A percentile compares a stretch with the other conserved stretches of the same genome.
phyloP scores from a whole-genome alignment of 2,329 filamentous ascomycete genomes.

The Sporothrix protearum region DNA sequence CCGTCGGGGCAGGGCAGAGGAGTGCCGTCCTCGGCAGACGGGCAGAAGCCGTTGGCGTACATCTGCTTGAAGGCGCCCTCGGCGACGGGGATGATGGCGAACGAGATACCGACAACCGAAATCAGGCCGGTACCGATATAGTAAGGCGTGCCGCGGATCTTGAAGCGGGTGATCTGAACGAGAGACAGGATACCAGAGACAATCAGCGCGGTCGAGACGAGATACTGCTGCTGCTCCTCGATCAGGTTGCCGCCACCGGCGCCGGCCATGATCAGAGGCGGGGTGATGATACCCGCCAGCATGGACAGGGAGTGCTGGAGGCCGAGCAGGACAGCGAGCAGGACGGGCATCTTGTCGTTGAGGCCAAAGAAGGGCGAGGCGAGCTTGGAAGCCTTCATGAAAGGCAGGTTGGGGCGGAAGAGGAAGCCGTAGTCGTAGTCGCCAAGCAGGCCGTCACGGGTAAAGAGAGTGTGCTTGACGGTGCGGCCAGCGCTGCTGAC shows the following conservation, averaged over 20 bases:
- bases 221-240: slow-evolving; percentile 63
- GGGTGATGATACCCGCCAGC: slow-evolving; percentile 72
- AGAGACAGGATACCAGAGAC: slow-evolving; percentile 71
- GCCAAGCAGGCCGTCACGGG: slow-evolving; percentile 71
- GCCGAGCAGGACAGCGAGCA: slow-evolving; percentile 70
- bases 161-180: slow-evolving; percentile 74
- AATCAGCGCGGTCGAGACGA: slow-evolving; percentile 74
- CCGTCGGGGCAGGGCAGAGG: slow-evolving; percentile 70
- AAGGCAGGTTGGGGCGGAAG: slow-evolving; percentile 78
- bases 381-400: slow-evolving; percentile 60
- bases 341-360: slow-evolving; percentile 70
- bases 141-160: slow-evolving; percentile 66
- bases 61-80: slow-evolving; percentile 70
- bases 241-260: slow-evolving; percentile 61
- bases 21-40: slow-evolving; percentile 57
- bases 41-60: slow-evolving; percentile 70
- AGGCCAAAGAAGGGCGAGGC: slow-evolving; percentile 82
- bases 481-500: slow-evolving; percentile 36
- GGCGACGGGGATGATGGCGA: slow-evolving; percentile 71
- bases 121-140: slow-evolving; percentile 72
- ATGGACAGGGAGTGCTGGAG: slow-evolving; percentile 78
- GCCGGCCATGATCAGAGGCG: slow-evolving; percentile 67
- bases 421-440: slow-evolving; percentile 88
- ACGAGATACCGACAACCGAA: slow-evolving; percentile 75
- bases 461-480: slow-evolving; percentile 42